Base-by-base conservation (phyloP, 345 rosid species). In the Euphorbia pulcherrima region DNA sequence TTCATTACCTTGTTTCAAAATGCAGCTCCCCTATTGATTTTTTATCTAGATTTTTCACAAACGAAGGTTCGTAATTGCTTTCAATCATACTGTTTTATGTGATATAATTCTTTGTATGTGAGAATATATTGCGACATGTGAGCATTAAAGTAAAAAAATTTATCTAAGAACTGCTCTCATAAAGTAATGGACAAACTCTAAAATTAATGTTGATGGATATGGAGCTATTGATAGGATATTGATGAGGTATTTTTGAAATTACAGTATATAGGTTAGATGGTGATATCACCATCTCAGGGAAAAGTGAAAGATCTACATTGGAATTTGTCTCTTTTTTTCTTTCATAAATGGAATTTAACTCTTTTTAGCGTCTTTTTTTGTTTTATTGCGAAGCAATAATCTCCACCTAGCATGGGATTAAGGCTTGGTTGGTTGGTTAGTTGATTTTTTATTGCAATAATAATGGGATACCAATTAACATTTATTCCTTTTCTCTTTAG, bases 21-120 rank as follows among this genome's bases (percentile, higher is more conserved):
- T 86, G 87, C 89, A 85, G 77, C 72, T 85, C 92, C 67, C 92
- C 96, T 24, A 79, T 84, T 63, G 71, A 35, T 68, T 89, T 94
- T 76, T 81, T 91, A 39, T 77, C 88, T 37, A 62, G 73, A 14
- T 81, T 94, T 71, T 79, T 86, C 72, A 82, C 87, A 6, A 81
- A 75, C 63, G 94, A 87, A 87, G 98, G 98, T 92, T 61, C 28
- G 68, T 35, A 9, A 28, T 26, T 56, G 14, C 28, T 39, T 23
- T 23, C 50, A 47, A 24, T 24, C 17, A 20, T 37, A 23, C 26
- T 35, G 48, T 24, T 20, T 20, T 37, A 17, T 37, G 18, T 60
- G 27, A 37, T 6, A 41, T 21, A n/a, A 35, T 20, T 11, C 21
- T 30, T 17, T n/a, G 29, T 17, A 14, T 62, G 0, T 6, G 41